These are phyloP conservation scores for Stereocaulon alpinum DNA, from an alignment of 495 filamentous ascomycete genomes.

Conservation along the genomic window DNA sequence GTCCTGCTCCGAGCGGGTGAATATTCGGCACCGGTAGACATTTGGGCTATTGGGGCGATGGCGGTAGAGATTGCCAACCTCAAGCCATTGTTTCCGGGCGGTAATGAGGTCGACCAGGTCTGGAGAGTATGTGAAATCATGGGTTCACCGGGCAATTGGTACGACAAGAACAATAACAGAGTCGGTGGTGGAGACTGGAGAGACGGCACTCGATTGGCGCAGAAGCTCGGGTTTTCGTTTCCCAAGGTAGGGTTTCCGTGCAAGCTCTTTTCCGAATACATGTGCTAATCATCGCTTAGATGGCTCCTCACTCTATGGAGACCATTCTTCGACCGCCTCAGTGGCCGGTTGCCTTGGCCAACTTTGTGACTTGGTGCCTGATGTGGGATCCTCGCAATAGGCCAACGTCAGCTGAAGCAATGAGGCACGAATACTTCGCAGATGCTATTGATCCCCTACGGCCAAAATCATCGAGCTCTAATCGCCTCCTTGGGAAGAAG, in stretches of 20 bases:
- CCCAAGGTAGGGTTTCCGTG: constrained; percentile 51
- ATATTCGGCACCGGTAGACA: constrained; percentile 96
- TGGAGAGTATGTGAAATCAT: constrained; percentile 99
- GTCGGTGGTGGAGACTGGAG: constrained; percentile 98
- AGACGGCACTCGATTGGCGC: constrained; percentile 82
- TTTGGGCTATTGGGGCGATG: constrained; percentile 99
- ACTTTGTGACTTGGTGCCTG: constrained; percentile 97
- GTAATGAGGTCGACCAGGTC: constrained; percentile 97
- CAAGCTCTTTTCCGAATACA: not conserved
- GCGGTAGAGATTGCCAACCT: constrained; percentile 96
- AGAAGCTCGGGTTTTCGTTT: constrained; percentile 96
- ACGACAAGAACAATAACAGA: constrained; percentile 73
- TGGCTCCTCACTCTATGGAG: constrained; percentile 97
- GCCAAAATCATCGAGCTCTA: constrained; percentile 78
- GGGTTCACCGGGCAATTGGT: constrained; percentile 98
- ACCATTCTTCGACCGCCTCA: constrained; percentile 80
- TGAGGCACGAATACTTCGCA: constrained; percentile 91
- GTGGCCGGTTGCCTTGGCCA: constrained; percentile 78
- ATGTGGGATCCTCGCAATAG: constrained; percentile 98
- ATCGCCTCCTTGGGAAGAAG: constrained; percentile 70
- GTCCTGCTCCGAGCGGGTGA: constrained; percentile 90
- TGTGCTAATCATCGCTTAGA: constrained; percentile 41
- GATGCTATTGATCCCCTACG: constrained; percentile 89
- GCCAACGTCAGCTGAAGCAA: constrained; percentile 87
- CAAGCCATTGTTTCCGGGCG: constrained; percentile 94